These are phyloP conservation scores for Myxozyma geophila DNA, from an alignment of 805 yeast species.

Conservation along the genomic window DNA sequence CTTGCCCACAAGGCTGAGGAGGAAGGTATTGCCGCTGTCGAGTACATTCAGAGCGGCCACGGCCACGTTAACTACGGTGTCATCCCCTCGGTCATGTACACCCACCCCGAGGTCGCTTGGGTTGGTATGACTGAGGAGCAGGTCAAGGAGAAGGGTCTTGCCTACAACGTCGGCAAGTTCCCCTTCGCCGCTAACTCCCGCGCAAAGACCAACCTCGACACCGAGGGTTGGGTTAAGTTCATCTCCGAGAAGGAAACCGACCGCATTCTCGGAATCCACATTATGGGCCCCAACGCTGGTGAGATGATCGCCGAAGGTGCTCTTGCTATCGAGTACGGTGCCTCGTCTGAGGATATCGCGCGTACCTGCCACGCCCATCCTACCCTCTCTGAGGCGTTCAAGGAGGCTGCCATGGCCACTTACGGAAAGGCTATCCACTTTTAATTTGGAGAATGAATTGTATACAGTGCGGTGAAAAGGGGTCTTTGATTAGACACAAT, in stretches of 20 bases:
- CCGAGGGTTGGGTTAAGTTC: slow-evolving; percentile 97
- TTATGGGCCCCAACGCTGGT: slow-evolving; percentile 98
- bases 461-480: neutral
- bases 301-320: slow-evolving; percentile 99
- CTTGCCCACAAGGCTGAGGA: slow-evolving; percentile 99
- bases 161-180: slow-evolving; percentile 95
- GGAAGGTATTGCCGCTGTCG: slow-evolving; percentile 99
- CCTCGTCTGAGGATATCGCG: slow-evolving; percentile 95
- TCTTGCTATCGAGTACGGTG: slow-evolving; percentile 97
- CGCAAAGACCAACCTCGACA: slow-evolving; percentile 96
- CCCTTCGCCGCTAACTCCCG: slow-evolving; percentile 99
- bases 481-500: neutral
- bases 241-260: slow-evolving; percentile 96
- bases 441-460: slow-evolving; percentile 44
- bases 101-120: slow-evolving; percentile 99
- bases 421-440: slow-evolving; percentile 90
- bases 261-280: slow-evolving; percentile 94
- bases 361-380: slow-evolving; percentile 99
- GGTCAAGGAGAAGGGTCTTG: slow-evolving; percentile 87
- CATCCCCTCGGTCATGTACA: slow-evolving; percentile 98
- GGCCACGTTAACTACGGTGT: slow-evolving; percentile 98
- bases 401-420: slow-evolving; percentile 93
- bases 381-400: slow-evolving; percentile 95
- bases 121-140: slow-evolving; percentile 96
- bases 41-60: slow-evolving; percentile 87